A percentile compares a stretch with the other conserved stretches of the same genome.
These are phyloP conservation scores for Kondoa subrosea DNA, from an alignment of 768 basidiomycete genomes.

Conservation along the genomic window DNA sequence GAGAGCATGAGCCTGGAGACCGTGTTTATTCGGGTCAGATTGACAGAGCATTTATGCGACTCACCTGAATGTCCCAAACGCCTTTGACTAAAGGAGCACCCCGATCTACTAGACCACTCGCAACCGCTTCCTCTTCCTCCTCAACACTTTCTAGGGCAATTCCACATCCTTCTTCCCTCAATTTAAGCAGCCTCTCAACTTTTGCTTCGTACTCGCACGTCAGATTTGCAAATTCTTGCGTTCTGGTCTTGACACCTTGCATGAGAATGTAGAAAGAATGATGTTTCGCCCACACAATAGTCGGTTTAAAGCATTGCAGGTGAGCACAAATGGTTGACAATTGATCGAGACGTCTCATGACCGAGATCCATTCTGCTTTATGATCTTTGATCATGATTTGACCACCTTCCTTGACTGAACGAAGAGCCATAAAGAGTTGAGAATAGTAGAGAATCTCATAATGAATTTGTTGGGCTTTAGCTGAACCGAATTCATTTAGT, in stretches of 20 bases:
- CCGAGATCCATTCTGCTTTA: neutral
- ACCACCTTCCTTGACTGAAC: neutral
- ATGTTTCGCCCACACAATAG: neutral
- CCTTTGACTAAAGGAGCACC: neutral
- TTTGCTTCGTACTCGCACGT: neutral
- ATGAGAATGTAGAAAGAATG: neutral
- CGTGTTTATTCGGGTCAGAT: neutral
- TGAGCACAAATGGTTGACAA: neutral
- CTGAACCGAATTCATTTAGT: too few relatives aligned
- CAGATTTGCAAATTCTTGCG: neutral
- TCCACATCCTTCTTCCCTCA: neutral
- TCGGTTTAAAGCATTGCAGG: neutral
- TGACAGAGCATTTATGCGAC: neutral
- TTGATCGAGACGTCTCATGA: neutral
- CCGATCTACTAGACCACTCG: neutral
- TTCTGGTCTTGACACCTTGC: neutral
- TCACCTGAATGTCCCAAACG: neutral
- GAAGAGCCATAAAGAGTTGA: neutral
- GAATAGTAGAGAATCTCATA: neutral
- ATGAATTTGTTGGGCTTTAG: neutral
- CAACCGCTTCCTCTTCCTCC: neutral
- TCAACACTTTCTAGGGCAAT: neutral
- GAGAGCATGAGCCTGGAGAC: neutral
- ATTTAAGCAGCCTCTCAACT: neutral
- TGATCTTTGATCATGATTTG: neutral